Evolutionary conservation across 371 early-diverging fungal genomes (phyloP).

Genomic region (Funneliformis caledonium): DNA sequence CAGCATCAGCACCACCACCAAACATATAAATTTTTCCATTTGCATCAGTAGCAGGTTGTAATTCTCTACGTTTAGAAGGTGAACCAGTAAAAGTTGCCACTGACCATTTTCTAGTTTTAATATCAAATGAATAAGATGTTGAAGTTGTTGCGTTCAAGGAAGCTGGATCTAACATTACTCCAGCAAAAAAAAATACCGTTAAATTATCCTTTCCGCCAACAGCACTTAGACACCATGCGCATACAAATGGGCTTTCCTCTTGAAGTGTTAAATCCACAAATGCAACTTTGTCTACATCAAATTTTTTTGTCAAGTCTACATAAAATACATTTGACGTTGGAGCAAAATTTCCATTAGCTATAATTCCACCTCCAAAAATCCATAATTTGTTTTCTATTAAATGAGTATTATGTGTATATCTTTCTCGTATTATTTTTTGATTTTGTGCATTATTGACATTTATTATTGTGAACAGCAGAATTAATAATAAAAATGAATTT

Average conservation of each 20-base stretch:
- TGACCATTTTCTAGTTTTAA: neutral
- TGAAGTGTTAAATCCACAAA: neutral
- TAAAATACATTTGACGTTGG: neutral
- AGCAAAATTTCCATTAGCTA: neutral
- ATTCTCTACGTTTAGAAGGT: neutral
- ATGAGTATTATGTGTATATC: neutral
- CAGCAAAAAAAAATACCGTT: neutral
- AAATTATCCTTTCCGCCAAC: neutral
- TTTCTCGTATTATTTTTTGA: neutral
- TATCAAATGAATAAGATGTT: neutral
- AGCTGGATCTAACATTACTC: neutral
- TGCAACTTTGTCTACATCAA: neutral
- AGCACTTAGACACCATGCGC: neutral
- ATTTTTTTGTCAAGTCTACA: neutral
- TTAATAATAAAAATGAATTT: too few relatives aligned
- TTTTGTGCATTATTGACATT: too few relatives aligned
- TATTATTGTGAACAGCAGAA: too few relatives aligned
- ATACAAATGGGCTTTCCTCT: neutral
- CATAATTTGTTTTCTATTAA: constrained; percentile 3
- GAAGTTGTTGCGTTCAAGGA: neutral
- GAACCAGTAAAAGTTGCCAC: neutral
- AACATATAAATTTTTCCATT: constrained; percentile 19
- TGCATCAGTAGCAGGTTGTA: neutral
- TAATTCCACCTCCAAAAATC: neutral
- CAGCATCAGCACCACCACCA: neutral